Evolutionary conservation across 2,329 filamentous ascomycete species (phyloP).

Genomic region (Phialophora verrucosa): DNA sequence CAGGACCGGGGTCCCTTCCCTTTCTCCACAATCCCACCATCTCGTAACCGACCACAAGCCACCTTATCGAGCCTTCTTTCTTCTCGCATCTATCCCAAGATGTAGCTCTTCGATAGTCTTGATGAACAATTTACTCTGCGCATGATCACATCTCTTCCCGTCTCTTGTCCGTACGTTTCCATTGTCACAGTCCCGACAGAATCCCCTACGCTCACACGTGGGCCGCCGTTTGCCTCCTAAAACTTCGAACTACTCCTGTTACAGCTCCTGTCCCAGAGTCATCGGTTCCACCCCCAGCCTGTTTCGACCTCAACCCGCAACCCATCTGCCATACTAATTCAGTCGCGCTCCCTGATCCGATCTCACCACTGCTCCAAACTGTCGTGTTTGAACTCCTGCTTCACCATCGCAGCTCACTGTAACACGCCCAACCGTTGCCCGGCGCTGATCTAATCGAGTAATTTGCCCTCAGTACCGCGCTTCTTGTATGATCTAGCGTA

Average conservation of each 20-base stretch:
- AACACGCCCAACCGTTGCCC: conserved; percentile 8
- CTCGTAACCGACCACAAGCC: conserved; percentile 1
- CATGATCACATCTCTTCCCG: conserved; percentile 17
- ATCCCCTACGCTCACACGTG: background rate
- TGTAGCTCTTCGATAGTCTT: conserved; percentile 8
- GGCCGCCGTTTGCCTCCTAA: conserved; percentile 8
- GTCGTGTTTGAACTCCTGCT: conserved; percentile 35
- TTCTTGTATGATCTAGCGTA: conserved; percentile 24
- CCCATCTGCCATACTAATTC: conserved; percentile 24
- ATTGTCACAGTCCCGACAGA: background rate
- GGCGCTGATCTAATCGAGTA: conserved; percentile 14
- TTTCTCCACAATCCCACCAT: conserved; percentile 14
- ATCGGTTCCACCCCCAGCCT: conserved; percentile 28
- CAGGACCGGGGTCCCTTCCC: conserved; percentile 19
- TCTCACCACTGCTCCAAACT: conserved; percentile 22
- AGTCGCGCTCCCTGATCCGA: conserved; percentile 10
- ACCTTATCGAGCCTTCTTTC: conserved; percentile 8
- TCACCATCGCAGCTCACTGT: conserved; percentile 27
- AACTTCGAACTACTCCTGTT: conserved; percentile 28
- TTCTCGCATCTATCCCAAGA: conserved; percentile 3
- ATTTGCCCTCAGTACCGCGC: conserved; percentile 34
- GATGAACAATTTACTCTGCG: background rate
- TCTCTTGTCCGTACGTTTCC: conserved; percentile 5
- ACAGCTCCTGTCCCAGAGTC: conserved; percentile 33
- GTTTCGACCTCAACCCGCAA: conserved; percentile 30